Evolutionary conservation across 768 basidiomycete genomes (phyloP), one percentile per base, ranked within the genome.

Genomic region (Ephemerocybe angulata): DNA sequence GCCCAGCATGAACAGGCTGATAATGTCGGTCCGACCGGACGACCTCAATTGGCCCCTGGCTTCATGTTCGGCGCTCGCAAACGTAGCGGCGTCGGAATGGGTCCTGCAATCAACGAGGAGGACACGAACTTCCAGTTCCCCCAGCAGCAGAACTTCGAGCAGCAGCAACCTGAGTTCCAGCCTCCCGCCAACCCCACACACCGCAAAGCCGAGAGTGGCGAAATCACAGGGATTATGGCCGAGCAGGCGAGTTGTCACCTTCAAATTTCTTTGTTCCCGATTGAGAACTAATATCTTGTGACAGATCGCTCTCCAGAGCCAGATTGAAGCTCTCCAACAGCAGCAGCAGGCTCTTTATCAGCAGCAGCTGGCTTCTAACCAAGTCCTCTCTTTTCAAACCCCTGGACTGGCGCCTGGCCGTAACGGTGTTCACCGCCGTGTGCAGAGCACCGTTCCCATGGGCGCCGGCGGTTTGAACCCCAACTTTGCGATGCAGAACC

Each of bases 321-420:
- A 96, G 70, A 94, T 95, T 60, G 93, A 93, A 72, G 88, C 82
- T 4, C 74, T 96, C 55, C 90, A 93, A 63, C 89, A 93, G 50
- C 93, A 96, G 58, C 93, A 96, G 61, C 88, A 93, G 60, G 89
- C 85, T 24, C 80, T 96, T 33, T 90, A 93, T 65, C 91, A 93
- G 64, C 90, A 92, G 56, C 91, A 95, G 61, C 78, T 96, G 53
- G 92, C 89, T 1, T 92, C 90, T 28, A 91, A 91, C 64, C 86
- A 88, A 60, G 87, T 93, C 47, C 73, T 93, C 46, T 88, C 88
- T 35, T 84, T 86, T 67, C 88, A 87, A 66, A 88, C 86, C 12
- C 79, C 88, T 47, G 89, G 89, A 8, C 78, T 91, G 58, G 85
- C 75, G 44, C 85, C 86, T 22, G 77, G 76, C 61, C 85, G 85